These are phyloP conservation scores for Plectranthus barbatus DNA, from an alignment of 257 asterid genomes.

Conservation along the genomic window DNA sequence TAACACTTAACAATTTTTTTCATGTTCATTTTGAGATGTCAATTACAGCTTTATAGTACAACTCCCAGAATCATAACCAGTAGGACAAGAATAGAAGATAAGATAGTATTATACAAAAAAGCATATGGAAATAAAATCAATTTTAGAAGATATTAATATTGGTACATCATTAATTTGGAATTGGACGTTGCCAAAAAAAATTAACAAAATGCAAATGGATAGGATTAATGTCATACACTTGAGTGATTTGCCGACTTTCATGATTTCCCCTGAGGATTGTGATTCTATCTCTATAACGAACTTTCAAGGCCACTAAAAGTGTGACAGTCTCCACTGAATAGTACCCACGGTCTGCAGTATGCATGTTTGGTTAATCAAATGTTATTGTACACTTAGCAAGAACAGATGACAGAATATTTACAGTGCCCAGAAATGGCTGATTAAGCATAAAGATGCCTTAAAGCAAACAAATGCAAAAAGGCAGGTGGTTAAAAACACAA, in stretches of 20 bases:
- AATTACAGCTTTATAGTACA: no score
- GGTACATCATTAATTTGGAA: neutral
- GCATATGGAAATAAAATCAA: no score
- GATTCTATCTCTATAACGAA: constrained; percentile 91
- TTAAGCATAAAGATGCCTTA: neutral
- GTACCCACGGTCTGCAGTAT: constrained; percentile 92
- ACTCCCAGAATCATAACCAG: no score
- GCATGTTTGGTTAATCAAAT: constrained; percentile 14
- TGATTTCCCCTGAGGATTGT: constrained; percentile 96
- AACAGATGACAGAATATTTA: neutral
- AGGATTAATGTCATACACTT: constrained; percentile 59
- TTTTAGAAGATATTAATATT: neutral
- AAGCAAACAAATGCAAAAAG: neutral
- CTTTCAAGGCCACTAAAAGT: constrained; percentile 90
- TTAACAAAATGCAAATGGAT: constrained; percentile 4
- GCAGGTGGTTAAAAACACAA: neutral
- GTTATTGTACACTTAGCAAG: neutral
- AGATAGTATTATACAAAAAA: no score
- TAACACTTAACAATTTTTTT: no score
- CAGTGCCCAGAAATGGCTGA: neutral
- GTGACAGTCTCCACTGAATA: constrained; percentile 97
- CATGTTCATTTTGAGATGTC: no score
- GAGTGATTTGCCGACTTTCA: constrained; percentile 97
- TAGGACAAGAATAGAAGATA: no score
- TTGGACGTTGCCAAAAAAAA: neutral